Base-by-base conservation (phyloP, 805 yeast genomes). In the Suhomyces prunicola region DNA sequence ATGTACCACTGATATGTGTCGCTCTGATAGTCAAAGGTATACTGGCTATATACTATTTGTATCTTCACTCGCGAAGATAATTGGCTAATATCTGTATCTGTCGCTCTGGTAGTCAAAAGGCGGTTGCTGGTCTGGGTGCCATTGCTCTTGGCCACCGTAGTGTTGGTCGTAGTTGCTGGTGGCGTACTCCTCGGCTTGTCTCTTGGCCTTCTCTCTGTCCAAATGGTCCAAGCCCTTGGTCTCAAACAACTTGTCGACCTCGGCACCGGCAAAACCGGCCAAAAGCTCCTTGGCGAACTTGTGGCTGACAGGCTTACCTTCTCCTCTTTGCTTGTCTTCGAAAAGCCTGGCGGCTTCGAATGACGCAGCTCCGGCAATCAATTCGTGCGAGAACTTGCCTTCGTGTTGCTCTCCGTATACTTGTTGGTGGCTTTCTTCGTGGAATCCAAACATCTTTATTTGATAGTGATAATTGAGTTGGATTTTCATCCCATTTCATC, bases 171-270 rank as follows among this genome's bases (percentile, higher is more conserved):
- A 67, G 55, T 59, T 58, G 12, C 54, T 48, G 22, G 53, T 49
- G 35, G 62, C 68, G 29, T 57, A 44, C 44, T 62, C 52, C 26
- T 57, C 53, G 27, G 70, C 71, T 56, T 67, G 67, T 33, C 52
- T 48, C 49, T 54, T 66, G 33, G 67, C 66, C 53, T 58, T 44
- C 45, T 59, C 58, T 51, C 59, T 58, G 60, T 67, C 70, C 63
- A 67, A 65, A 61, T 63, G 65, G 59, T 66, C 70, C 54, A 67
- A 65, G 19, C 71, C 71, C 56, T 64, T 66, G 49, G 71, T 67
- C 53, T 67, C 71, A 51, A 67, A 62, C 59, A 67, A 65, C 61
- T 66, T 66, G 62, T 67, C 71, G 45, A 67, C 68, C 53, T 67
- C 71, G 33, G 58, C 70, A 53, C 70, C 71, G 29, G 64, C 71